Base-by-base conservation (phyloP, 495 filamentous ascomycete genomes). In the Aspergillus coremiiformis region DNA sequence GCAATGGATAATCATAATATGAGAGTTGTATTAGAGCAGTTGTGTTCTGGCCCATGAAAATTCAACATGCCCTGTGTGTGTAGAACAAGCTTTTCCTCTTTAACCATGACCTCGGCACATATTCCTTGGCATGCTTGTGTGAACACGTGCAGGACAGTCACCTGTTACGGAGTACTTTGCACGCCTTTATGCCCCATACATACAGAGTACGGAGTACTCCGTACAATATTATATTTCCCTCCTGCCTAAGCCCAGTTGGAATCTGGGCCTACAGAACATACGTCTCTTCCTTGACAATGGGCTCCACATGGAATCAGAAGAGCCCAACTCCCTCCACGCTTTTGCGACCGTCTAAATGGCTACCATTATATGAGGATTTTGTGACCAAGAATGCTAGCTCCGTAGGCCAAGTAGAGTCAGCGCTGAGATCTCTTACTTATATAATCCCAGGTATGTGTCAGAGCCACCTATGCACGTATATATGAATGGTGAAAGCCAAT, bases 301-400 rank as follows among this genome's bases (percentile, higher is more conserved):
- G 71, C 41, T 64, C 70, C 0, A 51, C 64, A 35, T 51, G 56
- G 43, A 61, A 64, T 30, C 54, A 62, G 19, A 60, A 63, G 49
- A 66, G 53, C 51, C 55, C 63, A 27, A 59, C 70, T 35, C 62
- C 68, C 11, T 44, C 60, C 23, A 65, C 45, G 44, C 60, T 79
- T 51, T 63, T 80, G 8, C 68, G 83, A 39, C 86, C 88, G 22
- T 79, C 86, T 0, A 84, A 83, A 69, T 91, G 83, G 85, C 68
- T 94, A 26, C 72, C 78, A 46, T 78, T 86, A 62, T 98, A 98
- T 70, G 83, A 83, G 60, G 84, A 92, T 52, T 96, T 96, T 69
- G 90, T 98, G 72, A 88, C 86, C 33, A 92, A 91, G 70, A 96
- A 98, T 69, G 79, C 89, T 48, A 84, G 86, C 65, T 87, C 92